Evolutionary conservation across 495 filamentous ascomycete genomes (phyloP).

Genomic region (Saxophila tyrrhenica): DNA sequence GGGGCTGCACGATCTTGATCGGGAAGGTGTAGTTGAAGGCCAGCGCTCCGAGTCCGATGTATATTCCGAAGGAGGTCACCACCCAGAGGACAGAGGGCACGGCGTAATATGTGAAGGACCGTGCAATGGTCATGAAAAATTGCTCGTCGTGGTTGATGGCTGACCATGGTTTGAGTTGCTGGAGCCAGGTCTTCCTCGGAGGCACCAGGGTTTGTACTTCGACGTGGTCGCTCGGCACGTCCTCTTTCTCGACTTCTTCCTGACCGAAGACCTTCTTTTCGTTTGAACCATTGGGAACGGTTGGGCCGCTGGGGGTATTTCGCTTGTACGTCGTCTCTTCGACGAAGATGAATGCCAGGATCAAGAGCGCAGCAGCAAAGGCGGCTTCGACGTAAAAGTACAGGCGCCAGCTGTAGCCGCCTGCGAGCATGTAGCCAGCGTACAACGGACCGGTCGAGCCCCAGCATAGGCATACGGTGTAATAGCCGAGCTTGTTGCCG

Average conservation of each 20-base stretch:
- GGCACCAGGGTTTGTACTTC: conserved; percentile 19
- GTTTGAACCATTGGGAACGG: conserved; percentile 10
- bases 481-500: conserved; percentile 18
- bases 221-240: conserved; percentile 5
- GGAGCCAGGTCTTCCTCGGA: conserved; percentile 17
- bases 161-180: conserved; percentile 22
- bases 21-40: conserved; percentile 23
- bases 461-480: conserved; percentile 46
- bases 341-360: conserved; percentile 50
- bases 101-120: conserved; percentile 15
- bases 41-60: conserved; percentile 22
- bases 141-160: conserved; percentile 14
- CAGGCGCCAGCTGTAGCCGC: conserved; percentile 50
- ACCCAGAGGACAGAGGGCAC: conserved; percentile 15
- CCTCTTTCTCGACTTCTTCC: conserved; percentile 10
- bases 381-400: conserved; percentile 53
- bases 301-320: background rate
- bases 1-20: conserved; percentile 11
- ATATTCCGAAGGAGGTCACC: conserved; percentile 18
- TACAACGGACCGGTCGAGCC: conserved; percentile 48
- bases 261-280: conserved; percentile 18
- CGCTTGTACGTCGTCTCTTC: conserved; percentile 51
- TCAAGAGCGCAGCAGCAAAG: conserved; percentile 42
- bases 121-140: conserved; percentile 14
- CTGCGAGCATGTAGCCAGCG: conserved; percentile 53